Evolutionary conservation across 1,284 basidiomycete genomes (phyloP), one percentile per base, ranked within the genome.

Genomic region (Spongispora temasekensis): DNA sequence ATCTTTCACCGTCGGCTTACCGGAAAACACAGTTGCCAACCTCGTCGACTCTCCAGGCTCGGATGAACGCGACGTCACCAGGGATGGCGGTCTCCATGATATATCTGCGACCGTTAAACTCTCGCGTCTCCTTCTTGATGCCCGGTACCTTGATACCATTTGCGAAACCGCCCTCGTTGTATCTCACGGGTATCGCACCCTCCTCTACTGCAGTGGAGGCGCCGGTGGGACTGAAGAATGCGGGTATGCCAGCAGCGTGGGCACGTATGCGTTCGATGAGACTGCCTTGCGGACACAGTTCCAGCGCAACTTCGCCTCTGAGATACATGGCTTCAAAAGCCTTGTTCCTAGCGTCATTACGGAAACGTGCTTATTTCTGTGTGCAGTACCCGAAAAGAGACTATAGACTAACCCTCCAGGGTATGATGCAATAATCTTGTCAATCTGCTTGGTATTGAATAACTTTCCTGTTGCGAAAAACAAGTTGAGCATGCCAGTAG

Each of bases 41-140:
- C 73, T 95, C 93, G 72, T 98, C 97, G 15, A 89, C 96, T 78
- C 97, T 98, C 95, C 95, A 97, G 8, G 95, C 97, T 61, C 90
- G 84, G 52, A 99, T 79, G 72, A 98, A 90, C 27, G 95, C 96
- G 57, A 94, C 87, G 75, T 95, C 94, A 30, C 92, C 95, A 44
- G 87, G 80, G 68, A 98, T 89, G 9, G 93, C 88, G 27, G 91
- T 87, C 77, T 99, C 96, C 69, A 98, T 81, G 42, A 98, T 81
- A 78, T 90, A 98, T 73, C 86, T 82, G 69, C 90, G 85, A 25
- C 94, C 95, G 66, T 90, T 84, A 68, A 97, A 92, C 67, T 87
- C 88, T 54, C 88, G 82, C 5, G 83, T 81, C 75, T 97, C 93
- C 75, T 97, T 95, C 73, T 83, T 85, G 61, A 88, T 83, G 15